Conservation (phyloP, 805 yeast genomes). For the Saccharomycopsis fodiens region DNA sequence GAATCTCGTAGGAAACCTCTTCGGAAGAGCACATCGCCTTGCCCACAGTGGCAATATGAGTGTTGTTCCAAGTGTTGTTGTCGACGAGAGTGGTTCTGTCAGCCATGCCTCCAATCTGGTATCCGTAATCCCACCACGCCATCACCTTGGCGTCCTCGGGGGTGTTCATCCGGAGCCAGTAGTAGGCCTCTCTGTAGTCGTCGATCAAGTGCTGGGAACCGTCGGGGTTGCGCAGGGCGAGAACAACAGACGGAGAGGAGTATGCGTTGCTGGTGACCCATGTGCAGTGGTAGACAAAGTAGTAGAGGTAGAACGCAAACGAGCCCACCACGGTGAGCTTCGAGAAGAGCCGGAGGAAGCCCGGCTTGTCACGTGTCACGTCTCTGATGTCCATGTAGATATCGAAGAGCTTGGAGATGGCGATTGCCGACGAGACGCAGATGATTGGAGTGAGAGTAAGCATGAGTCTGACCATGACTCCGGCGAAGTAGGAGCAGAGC, state of each 20-base stretch:
- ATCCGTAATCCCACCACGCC: slow-evolving; percentile 99
- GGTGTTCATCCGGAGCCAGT: slow-evolving; percentile 98
- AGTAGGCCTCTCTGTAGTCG: slow-evolving; percentile 97
- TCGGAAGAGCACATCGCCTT: slow-evolving; percentile 93
- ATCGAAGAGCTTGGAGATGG: slow-evolving; percentile 78
- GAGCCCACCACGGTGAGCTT: slow-evolving; percentile 57
- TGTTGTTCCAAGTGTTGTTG: slow-evolving; percentile 98
- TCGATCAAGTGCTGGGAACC: slow-evolving; percentile 83
- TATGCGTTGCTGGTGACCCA: slow-evolving; percentile 96
- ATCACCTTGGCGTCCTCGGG: slow-evolving; percentile 91
- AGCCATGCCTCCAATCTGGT: slow-evolving; percentile 99
- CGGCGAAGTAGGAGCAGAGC: slow-evolving; percentile 95
- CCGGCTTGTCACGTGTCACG: slow-evolving; percentile 5
- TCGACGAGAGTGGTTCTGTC: slow-evolving; percentile 97
- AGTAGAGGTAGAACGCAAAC: slow-evolving; percentile 63
- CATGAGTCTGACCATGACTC: slow-evolving; percentile 98
- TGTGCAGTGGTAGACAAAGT: slow-evolving; percentile 90
- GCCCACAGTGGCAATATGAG: slow-evolving; percentile 98
- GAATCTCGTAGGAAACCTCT: slow-evolving; percentile 79
- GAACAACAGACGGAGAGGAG: slow-evolving; percentile 95
- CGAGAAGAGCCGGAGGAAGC: slow-evolving; percentile 34
- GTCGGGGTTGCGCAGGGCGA: slow-evolving; percentile 76
- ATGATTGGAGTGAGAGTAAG: slow-evolving; percentile 92
- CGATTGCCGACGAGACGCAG: slow-evolving; percentile 88
- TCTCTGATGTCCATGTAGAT: slow-evolving; percentile 61